phyloP scores from a whole-genome alignment of 352 stramenopile species.

The Phytophthora cryptogea region DNA sequence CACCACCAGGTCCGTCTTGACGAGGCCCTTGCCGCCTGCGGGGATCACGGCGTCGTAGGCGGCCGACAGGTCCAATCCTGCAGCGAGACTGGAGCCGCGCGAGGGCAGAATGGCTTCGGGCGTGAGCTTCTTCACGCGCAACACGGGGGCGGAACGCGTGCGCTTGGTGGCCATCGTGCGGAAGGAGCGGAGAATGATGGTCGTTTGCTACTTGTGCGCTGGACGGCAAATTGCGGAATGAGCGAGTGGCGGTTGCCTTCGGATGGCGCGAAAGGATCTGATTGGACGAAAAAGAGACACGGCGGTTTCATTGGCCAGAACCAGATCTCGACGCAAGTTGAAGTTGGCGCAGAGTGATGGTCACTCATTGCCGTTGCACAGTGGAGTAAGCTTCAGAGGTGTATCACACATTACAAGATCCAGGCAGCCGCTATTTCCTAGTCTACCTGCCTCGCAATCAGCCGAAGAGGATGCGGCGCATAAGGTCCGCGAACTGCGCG shows the following conservation, averaged over 20 bases:
- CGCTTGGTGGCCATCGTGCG: conserved; percentile 33
- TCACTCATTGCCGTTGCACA: background rate
- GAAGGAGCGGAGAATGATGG: background rate
- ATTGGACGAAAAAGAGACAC: conserved; percentile 20
- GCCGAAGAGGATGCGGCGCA: conserved; percentile 69
- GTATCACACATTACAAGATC: conserved; percentile 33
- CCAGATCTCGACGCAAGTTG: background rate
- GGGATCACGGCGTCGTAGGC: conserved; percentile 91
- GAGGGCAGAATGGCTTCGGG: conserved; percentile 80
- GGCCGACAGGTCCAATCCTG: conserved; percentile 85
- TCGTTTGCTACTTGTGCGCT: background rate
- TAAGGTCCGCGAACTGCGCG: conserved; percentile 61
- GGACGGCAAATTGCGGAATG: conserved; percentile 1
- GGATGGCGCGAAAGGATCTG: conserved; percentile 3
- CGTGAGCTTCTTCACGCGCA: conserved; percentile 88
- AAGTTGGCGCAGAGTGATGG: background rate
- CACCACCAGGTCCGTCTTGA: conserved; percentile 98
- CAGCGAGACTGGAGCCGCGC: conserved; percentile 75
- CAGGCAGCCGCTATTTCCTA: background rate
- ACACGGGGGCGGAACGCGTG: conserved; percentile 34
- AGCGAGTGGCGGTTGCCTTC: background rate
- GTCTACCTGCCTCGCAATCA: conserved; percentile 24
- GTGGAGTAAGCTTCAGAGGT: conserved; percentile 12
- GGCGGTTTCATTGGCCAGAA: conserved; percentile 13
- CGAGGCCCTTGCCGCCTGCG: conserved; percentile 91